These are phyloP conservation scores for Rhodotorula taiwanensis DNA, from an alignment of 768 basidiomycete species.

Conservation along the genomic window DNA sequence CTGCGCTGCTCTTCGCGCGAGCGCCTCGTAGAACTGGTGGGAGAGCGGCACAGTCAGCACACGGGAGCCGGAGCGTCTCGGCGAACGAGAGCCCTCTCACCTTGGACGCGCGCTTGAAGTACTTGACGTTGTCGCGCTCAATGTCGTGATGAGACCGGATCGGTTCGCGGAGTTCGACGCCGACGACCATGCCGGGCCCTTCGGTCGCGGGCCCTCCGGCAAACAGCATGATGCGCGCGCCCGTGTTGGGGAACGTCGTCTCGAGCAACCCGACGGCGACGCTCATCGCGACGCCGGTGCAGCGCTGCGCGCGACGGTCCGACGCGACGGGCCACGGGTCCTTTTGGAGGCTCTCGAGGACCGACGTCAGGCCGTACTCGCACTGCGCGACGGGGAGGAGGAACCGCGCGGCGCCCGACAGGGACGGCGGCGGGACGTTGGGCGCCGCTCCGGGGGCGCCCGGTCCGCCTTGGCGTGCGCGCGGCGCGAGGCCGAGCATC, in stretches of 20 bases:
- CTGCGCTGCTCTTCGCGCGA: slow-evolving; percentile 84
- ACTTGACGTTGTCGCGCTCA: slow-evolving; percentile 90
- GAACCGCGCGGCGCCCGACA: slow-evolving; percentile 72
- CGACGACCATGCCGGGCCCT: slow-evolving; percentile 94
- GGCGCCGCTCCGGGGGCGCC: slow-evolving; percentile 53
- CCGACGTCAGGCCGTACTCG: slow-evolving; percentile 91
- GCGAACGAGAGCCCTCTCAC: slow-evolving; percentile 48
- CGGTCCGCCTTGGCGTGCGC: slow-evolving; percentile 66
- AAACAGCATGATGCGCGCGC: slow-evolving; percentile 92
- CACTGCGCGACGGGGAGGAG: slow-evolving; percentile 82
- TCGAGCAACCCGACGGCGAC: slow-evolving; percentile 90
- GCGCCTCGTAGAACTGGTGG: slow-evolving; percentile 81
- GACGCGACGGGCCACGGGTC: slow-evolving; percentile 98
- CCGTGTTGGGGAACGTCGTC: slow-evolving; percentile 91
- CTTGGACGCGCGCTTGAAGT: slow-evolving; percentile 94
- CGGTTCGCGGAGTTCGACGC: slow-evolving; percentile 88
- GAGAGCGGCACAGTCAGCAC: not conserved
- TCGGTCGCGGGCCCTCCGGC: slow-evolving; percentile 92
- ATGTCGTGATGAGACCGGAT: slow-evolving; percentile 99
- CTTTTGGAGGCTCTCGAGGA: slow-evolving; percentile 74
- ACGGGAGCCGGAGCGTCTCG: not conserved
- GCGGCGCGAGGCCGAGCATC: slow-evolving; percentile 77
- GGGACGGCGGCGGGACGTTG: slow-evolving; percentile 45
- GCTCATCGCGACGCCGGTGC: slow-evolving; percentile 88
- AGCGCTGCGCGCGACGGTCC: slow-evolving; percentile 84